Base-by-base conservation (phyloP, 306 rosid genomes). In the Vachellia pachyceras region DNA sequence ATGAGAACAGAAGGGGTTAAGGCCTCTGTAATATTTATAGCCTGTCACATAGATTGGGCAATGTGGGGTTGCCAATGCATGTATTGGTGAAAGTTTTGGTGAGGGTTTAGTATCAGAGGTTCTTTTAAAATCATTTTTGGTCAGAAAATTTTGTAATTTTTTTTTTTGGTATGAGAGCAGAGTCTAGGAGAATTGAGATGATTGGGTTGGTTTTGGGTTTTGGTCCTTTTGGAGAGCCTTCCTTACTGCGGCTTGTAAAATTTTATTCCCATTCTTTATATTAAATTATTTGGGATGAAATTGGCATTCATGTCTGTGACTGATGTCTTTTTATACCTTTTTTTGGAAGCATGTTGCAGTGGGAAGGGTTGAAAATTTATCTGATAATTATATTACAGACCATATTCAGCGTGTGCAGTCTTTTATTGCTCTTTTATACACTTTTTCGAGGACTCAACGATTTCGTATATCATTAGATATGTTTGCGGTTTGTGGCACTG, bases 21-120 rank as follows among this genome's bases (percentile, higher is more conserved):
- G 52, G 83, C 84, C 64, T 84, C 76, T 82, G 36, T 58, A 86
- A 73, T 73, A 79, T 85, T 77, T 76, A 23, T 64, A 41, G 81
- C 90, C 84, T 18, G 82, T 89, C 79, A 68, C 78, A 45, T 82
- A 87, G 91, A 88, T 33, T 33, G 76, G 90, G 85, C 36, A 64
- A 63, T 63, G 73, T 79, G 84, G 83, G 84, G 86, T 85, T 81
- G 79, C 66, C 87, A 83, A 80, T 89, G 78, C 83, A 67, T 80
- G 84, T 70, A 79, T 81, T 71, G 87, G 81, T 88, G 1, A 72
- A 49, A 58, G 66, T 86, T 86, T 82, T 80, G 84, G 72, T 69
- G 87, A 50, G 75, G 76, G 74, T 72, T 77, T 79, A 61, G 86
- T 79, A 12, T 25, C 12, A 10, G 18, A 2, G 6, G 36, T 29